Percentiles rank a stretch among this genome's conserved stretches.
Evolutionary conservation across 129 eudicot genomes (phyloP).

Genomic region (Flaveria linearis): DNA sequence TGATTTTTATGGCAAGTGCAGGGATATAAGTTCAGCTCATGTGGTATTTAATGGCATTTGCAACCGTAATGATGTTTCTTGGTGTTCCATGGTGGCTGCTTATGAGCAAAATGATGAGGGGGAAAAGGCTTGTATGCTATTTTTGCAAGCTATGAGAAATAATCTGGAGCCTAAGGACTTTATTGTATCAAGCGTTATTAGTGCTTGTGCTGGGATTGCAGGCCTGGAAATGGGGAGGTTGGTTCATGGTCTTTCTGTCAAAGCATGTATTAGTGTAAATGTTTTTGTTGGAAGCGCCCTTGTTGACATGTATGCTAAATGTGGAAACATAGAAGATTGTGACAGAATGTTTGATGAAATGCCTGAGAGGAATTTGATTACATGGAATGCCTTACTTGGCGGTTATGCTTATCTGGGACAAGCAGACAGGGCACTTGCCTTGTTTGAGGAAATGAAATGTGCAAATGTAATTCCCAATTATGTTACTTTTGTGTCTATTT

Average conservation of each 20-base stretch:
- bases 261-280: slow-evolving; percentile 61
- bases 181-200: slow-evolving; percentile 65
- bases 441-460: slow-evolving; percentile 56
- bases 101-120: slow-evolving; percentile 73
- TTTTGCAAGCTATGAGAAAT: slow-evolving; percentile 46
- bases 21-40: slow-evolving; percentile 43
- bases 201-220: slow-evolving; percentile 78
- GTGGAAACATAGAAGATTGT: slow-evolving; percentile 71
- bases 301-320: slow-evolving; percentile 91
- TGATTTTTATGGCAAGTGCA: slow-evolving; percentile 79
- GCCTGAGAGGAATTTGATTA: slow-evolving; percentile 52
- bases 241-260: slow-evolving; percentile 63
- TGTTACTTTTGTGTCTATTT: slow-evolving; percentile 70
- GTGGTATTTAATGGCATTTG: slow-evolving; percentile 46
- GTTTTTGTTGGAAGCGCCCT: slow-evolving; percentile 82
- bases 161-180: slow-evolving; percentile 53
- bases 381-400: slow-evolving; percentile 78
- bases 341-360: slow-evolving; percentile 54
- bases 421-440: slow-evolving; percentile 57
- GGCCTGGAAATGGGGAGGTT: slow-evolving; percentile 65
- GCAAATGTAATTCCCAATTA: slow-evolving; percentile 56
- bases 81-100: slow-evolving; percentile 82
- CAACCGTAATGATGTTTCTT: slow-evolving; percentile 55
- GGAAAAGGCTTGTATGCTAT: slow-evolving; percentile 60
- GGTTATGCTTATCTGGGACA: slow-evolving; percentile 76